These are phyloP conservation scores for Kodamaea laetipori DNA, from an alignment of 805 yeast genomes.

Conservation along the genomic window DNA sequence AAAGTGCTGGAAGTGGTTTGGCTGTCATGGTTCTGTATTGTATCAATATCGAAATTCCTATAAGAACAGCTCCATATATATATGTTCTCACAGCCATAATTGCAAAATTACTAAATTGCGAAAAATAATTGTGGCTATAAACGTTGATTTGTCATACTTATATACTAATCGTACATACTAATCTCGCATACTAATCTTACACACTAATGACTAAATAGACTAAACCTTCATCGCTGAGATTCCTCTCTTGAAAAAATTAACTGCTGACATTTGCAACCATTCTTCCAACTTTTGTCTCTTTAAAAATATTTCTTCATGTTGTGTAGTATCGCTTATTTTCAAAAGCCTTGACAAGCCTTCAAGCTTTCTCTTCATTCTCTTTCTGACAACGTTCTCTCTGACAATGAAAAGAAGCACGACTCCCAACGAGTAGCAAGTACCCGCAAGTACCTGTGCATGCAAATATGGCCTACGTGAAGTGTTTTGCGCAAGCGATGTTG, in stretches of 20 bases:
- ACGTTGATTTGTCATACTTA: too few species aligned
- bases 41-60: not conserved
- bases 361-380: conserved; percentile 29
- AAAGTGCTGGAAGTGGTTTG: conserved; percentile 56
- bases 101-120: not conserved
- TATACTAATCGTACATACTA: too few species aligned
- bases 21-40: conserved; percentile 1
- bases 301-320: not conserved
- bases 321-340: not conserved
- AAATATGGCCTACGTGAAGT: conserved; percentile 45
- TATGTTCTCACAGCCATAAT: not conserved
- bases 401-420: conserved; percentile 46
- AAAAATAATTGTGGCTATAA: too few species aligned
- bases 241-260: not conserved
- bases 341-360: not conserved
- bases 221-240: not conserved
- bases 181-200: not conserved
- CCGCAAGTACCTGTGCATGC: conserved; percentile 63
- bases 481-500: conserved; percentile 40
- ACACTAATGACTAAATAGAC: not conserved
- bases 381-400: conserved; percentile 54
- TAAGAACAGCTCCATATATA: not conserved
- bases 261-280: not conserved
- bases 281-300: not conserved
- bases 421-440: conserved; percentile 48